A percentile compares a stretch with the other conserved stretches of the same genome.
Conservation (phyloP, 1,284 basidiomycete species). For the Boletus austroedulis region DNA sequence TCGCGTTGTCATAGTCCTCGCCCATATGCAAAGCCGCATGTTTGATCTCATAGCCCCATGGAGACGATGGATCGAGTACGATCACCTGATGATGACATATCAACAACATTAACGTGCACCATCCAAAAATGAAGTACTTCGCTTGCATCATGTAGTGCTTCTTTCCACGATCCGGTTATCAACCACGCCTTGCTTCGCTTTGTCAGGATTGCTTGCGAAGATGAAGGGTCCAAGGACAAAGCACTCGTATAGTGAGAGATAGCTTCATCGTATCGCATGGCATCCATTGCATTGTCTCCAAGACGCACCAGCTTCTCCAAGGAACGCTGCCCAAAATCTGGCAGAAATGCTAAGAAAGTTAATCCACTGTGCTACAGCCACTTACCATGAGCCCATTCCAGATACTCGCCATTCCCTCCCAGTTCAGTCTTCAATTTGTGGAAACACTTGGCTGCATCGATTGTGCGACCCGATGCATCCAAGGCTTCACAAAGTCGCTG, state of each 20-base stretch:
- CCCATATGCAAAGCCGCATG: not conserved
- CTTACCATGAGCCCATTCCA: not conserved
- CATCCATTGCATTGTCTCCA: not conserved
- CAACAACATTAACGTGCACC: not conserved
- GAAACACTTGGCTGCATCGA: not conserved
- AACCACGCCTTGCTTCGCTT: not conserved
- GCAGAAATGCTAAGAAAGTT: not conserved
- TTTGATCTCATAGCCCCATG: not conserved
- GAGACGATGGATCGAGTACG: not conserved
- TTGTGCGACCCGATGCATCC: not conserved
- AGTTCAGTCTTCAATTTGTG: not conserved
- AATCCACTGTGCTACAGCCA: not conserved
- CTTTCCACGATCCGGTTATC: not conserved
- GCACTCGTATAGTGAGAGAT: not conserved
- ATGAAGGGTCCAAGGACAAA: not conserved
- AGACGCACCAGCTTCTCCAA: not conserved
- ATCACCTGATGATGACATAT: not conserved
- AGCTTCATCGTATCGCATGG: not conserved
- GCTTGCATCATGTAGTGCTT: not conserved
- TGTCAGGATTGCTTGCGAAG: not conserved
- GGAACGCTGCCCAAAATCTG: not conserved
- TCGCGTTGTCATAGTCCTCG: not conserved
- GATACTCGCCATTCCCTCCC: not conserved
- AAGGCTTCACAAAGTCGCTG: too few relatives aligned
- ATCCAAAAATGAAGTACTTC: not conserved